These are phyloP conservation scores for Phytophthora kernoviae DNA, from an alignment of 352 stramenopile species.

Conservation along the genomic window DNA sequence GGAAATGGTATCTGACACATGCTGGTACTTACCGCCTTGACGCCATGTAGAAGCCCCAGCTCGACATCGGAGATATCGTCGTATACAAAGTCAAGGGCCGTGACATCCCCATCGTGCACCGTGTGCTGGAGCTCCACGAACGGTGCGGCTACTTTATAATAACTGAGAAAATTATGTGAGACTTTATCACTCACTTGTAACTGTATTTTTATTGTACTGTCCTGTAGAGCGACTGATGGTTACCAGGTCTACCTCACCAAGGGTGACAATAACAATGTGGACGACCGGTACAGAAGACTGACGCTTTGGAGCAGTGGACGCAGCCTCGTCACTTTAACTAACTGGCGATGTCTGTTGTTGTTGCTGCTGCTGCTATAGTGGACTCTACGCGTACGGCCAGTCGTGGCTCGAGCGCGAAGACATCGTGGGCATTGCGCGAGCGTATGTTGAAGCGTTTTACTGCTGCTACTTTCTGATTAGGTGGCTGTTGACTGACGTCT, in stretches of 20 bases:
- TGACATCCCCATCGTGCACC: constrained; percentile 99
- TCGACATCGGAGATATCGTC: constrained; percentile 92
- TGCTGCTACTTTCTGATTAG: constrained; percentile 8
- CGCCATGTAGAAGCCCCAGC: constrained; percentile 57
- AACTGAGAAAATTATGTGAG: no score
- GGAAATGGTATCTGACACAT: neutral
- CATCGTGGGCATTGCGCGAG: constrained; percentile 96
- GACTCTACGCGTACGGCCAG: constrained; percentile 97
- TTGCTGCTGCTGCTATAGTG: constrained; percentile 41
- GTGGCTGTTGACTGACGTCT: constrained; percentile 1
- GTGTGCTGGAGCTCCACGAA: constrained; percentile 97
- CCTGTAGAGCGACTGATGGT: constrained; percentile 68
- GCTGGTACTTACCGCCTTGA: constrained; percentile 1
- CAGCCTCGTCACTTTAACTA: neutral
- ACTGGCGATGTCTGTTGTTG: constrained; percentile 10
- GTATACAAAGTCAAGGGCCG: constrained; percentile 98
- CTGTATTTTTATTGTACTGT: constrained; percentile 3
- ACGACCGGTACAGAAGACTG: constrained; percentile 87
- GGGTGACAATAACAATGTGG: constrained; percentile 99
- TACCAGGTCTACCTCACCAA: constrained; percentile 98
- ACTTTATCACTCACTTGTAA: no score
- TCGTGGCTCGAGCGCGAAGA: constrained; percentile 98
- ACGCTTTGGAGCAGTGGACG: neutral
- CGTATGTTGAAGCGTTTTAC: constrained; percentile 50
- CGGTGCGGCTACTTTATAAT: constrained; percentile 40